Conservation (phyloP, 192 early-diverging fungal species). For the Allomyces arbusculus region DNA sequence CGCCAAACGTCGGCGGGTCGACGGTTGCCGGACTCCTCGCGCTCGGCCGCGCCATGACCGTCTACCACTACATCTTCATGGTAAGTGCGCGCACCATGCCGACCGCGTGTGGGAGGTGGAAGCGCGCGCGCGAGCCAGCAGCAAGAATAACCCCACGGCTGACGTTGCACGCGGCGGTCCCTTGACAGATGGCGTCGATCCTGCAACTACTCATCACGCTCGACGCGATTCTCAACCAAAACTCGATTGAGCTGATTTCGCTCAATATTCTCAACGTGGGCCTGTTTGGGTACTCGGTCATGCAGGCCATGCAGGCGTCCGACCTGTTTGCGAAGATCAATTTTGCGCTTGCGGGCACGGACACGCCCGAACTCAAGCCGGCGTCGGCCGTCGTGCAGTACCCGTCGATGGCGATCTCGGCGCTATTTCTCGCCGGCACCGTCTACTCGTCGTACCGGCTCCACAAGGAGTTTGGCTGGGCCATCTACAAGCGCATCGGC, state of each 20-base stretch:
- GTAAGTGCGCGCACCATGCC: neutral
- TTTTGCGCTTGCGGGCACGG: too few species aligned
- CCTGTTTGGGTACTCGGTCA: neutral
- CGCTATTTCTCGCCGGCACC: neutral
- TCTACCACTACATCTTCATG: neutral
- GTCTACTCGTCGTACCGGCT: neutral
- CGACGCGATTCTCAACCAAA: neutral
- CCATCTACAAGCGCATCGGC: neutral
- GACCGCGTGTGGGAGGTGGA: too few species aligned
- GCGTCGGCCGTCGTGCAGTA: too few species aligned
- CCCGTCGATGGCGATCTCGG: neutral
- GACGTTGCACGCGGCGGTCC: too few species aligned
- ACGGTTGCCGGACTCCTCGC: neutral
- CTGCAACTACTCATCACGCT: neutral
- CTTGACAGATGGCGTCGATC: neutral
- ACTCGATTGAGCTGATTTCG: neutral
- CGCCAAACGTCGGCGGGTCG: too few species aligned
- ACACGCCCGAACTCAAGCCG: too few species aligned
- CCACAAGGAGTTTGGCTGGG: neutral
- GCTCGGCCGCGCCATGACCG: neutral
- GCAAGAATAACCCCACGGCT: too few species aligned
- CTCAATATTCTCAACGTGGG: neutral
- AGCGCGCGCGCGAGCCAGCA: too few species aligned
- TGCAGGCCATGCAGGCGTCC: neutral
- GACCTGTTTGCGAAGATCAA: too few species aligned